Base-by-base conservation (phyloP, 495 filamentous ascomycete species). In the Pyronema domesticum region DNA sequence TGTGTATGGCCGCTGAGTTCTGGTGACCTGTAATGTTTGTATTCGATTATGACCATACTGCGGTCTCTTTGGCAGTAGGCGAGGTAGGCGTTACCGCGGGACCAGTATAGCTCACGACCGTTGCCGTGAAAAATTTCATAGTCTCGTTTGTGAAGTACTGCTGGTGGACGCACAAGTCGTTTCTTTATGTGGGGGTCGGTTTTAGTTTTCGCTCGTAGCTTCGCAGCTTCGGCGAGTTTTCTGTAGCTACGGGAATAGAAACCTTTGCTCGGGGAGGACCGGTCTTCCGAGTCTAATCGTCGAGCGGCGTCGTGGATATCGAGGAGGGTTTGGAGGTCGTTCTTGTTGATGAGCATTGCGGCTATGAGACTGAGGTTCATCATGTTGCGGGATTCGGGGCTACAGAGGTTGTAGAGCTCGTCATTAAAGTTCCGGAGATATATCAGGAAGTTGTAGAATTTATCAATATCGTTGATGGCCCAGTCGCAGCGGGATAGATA, bases 341-440 rank as follows among this genome's bases (percentile, higher is more conserved):
- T 8, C 10, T 40, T 8, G 35, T 18, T 19, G 9, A 37, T n/a
- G 7, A 53, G 50, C 11, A 53, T 35, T 37, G 39, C 35, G 14
- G 34, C 13, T 10, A 53, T 8, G n/a, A 53, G 50, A 18, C 35
- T n/a, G n/a, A 35, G 50, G 50, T 53, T 37, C 50, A 53, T 53
- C 34, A 53, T 53, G 6, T 53, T 37, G 8, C 50, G 50, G 50
- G 35, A 9, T 33, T 53, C 14, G 10, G 50, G 36, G 2, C 10
- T 35, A 9, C 9, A 14, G 7, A 40, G 37, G 35, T 19, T 40
- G 50, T 53, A 53, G 11, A 53, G 50, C 13, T 53, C 50, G 14
- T 53, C 50, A 5, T 14, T 53, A 37, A 18, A 17, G 50, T 18
- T 13, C 11, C 37, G 9, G 13, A 53, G 50, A 13, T 43, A 8